Base-by-base conservation (phyloP, 2,329 filamentous ascomycete species). In the Berkeleyomyces basicola region DNA sequence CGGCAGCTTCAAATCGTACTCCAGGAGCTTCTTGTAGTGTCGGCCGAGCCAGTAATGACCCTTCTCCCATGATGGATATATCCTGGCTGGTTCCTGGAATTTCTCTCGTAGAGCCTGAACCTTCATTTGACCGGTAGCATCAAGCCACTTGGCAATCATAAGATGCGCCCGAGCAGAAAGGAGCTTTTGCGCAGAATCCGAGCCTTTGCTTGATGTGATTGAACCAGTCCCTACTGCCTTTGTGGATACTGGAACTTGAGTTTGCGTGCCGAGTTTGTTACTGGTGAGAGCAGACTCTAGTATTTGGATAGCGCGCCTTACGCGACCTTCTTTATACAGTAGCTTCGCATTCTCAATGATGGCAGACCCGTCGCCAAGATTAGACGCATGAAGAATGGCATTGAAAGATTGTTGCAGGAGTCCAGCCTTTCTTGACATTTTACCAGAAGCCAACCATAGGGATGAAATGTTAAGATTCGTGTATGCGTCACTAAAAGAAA, bases 11-110 rank as follows among this genome's bases (percentile, higher is more conserved):
- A 90, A 91, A 71, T 97, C 90, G 0, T 90, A 88, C 69, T 97
- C 92, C 2, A 96, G 77, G 3, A 97, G 81, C 72, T 96, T 99
- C 72, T 96, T 95, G 79, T 99, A 99, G 73, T 97, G 90, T 57
- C 92, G 90, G 4, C 93, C 93, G 7, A 99, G 81, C 71, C 96
- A 96, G 72, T 97, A 99, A 71, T 97, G 92, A 0, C 90, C 91
- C 73, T 96, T 97, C 71, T 99, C 93, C 91, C 92, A 99, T 60
- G 83, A 83, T 4, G 78, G 75, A 68, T 78, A 77, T 1, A 82
- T 84, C 70, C 81, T 84, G n/a, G 87, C 82, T 0, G 91, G 91
- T 67, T 87, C 82, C 66, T 90, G 86, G 69, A 96, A 99, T 70
- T 89, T 88, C 61, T 84, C 80, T 55, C 89, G 83, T 66, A 97